phyloP scores from a whole-genome alignment of 305 asterid genomes.

The Galium porrigens region DNA sequence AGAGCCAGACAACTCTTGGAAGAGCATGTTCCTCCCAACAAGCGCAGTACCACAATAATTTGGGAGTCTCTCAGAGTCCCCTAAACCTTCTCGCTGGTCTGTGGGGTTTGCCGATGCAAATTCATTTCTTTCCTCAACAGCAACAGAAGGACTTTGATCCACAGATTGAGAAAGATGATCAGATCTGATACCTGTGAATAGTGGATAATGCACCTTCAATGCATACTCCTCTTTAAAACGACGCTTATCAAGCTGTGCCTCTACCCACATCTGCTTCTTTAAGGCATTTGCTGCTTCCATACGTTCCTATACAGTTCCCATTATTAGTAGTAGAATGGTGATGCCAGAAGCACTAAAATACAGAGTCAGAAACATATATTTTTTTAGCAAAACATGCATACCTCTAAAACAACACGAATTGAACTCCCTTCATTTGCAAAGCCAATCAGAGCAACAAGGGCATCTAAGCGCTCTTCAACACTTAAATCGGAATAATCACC shows the following conservation, averaged over 20 bases:
- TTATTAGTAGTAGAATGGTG: conserved; percentile 12
- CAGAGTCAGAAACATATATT: neutral
- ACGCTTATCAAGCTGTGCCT: conserved; percentile 76
- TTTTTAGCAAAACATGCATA: conserved; percentile 19
- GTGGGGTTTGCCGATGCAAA: conserved; percentile 21
- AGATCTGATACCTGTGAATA: conserved; percentile 21
- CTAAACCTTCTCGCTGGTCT: conserved; percentile 32
- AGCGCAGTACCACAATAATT: conserved; percentile 20
- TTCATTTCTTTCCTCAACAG: conserved; percentile 28
- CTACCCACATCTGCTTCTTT: conserved; percentile 92
- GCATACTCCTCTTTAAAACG: conserved; percentile 60
- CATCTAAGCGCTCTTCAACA: conserved; percentile 71
- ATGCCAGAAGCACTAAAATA: conserved; percentile 13
- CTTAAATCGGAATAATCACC: conserved; percentile 64
- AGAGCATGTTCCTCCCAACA: conserved; percentile 29
- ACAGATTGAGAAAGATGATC: conserved; percentile 23
- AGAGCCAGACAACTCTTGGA: conserved; percentile 31
- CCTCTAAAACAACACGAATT: conserved; percentile 65
- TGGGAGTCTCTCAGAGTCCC: conserved; percentile 32
- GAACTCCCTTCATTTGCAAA: conserved; percentile 85
- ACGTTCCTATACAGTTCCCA: conserved; percentile 57
- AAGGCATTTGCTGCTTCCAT: conserved; percentile 78
- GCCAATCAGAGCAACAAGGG: conserved; percentile 59
- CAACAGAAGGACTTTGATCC: conserved; percentile 30
- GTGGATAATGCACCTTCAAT: conserved; percentile 33